These are phyloP conservation scores for Cicer yamashitae DNA, from an alignment of 306 rosid genomes.

Conservation along the genomic window DNA sequence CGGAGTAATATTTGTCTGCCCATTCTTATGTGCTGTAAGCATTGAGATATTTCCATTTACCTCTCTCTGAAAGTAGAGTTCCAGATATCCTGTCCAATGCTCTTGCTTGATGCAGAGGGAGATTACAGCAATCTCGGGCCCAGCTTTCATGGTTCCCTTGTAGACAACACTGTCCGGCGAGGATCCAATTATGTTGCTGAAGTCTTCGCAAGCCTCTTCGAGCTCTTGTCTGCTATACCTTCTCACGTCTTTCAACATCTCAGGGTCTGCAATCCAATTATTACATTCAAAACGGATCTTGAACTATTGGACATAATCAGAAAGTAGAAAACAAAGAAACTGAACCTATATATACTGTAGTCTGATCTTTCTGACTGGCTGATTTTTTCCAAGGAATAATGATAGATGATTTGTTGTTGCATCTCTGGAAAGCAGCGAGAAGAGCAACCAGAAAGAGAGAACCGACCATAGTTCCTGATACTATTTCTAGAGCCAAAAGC, in stretches of 20 bases:
- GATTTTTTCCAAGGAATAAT: slow-evolving; percentile 96
- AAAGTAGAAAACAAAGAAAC: slow-evolving; percentile 38
- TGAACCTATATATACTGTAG: slow-evolving; percentile 66
- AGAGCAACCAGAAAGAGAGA: slow-evolving; percentile 70
- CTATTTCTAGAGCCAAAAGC: slow-evolving; percentile 85
- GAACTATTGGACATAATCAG: slow-evolving; percentile 7
- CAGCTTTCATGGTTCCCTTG: slow-evolving; percentile 91
- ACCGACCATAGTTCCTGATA: slow-evolving; percentile 78
- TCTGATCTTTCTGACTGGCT: slow-evolving; percentile 72
- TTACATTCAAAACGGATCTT: slow-evolving; percentile 31
- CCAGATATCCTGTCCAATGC: slow-evolving; percentile 90
- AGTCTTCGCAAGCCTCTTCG: slow-evolving; percentile 98
- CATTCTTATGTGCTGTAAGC: slow-evolving; percentile 27
- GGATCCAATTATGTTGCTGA: slow-evolving; percentile 97
- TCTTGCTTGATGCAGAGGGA: slow-evolving; percentile 91
- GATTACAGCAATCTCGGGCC: slow-evolving; percentile 95
- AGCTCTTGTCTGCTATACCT: slow-evolving; percentile 88
- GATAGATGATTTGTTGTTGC: slow-evolving; percentile 75
- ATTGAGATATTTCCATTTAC: slow-evolving; percentile 52
- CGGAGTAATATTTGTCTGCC: slow-evolving; percentile 4
- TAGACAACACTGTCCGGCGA: slow-evolving; percentile 95
- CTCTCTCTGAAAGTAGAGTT: slow-evolving; percentile 94
- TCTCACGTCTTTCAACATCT: slow-evolving; percentile 78
- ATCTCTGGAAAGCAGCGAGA: slow-evolving; percentile 69
- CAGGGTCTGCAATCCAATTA: slow-evolving; percentile 68